Conservation (phyloP, 1,284 basidiomycete genomes). For the Serendipita sp. region DNA sequence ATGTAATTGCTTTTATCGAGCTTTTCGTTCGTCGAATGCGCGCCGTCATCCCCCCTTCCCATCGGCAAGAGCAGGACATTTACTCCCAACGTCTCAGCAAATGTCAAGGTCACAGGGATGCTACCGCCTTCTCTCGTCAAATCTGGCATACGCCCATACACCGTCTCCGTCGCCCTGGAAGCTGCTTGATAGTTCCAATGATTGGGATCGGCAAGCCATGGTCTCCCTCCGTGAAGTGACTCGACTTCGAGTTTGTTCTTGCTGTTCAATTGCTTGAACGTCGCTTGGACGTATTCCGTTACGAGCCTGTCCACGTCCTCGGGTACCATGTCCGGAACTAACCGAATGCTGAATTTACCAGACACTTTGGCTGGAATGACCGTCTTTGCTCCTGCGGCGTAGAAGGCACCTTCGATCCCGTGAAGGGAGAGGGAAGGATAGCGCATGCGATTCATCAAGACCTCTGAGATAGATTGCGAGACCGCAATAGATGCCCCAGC, state of each 20-base stretch:
- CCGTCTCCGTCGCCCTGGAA: slow-evolving; percentile 60
- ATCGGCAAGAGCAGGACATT: slow-evolving; percentile 83
- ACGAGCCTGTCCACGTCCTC: slow-evolving; percentile 63
- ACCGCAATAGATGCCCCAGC: slow-evolving; percentile 70
- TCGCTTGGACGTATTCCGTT: slow-evolving; percentile 51
- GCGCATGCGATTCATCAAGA: slow-evolving; percentile 83
- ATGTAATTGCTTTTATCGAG: slow-evolving; percentile 89
- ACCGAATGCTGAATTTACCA: slow-evolving; percentile 91
- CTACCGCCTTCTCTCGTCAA: slow-evolving; percentile 90
- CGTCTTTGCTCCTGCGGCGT: slow-evolving; percentile 77
- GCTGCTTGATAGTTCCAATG: slow-evolving; percentile 97
- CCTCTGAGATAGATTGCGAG: slow-evolving; percentile 66
- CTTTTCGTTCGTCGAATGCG: slow-evolving; percentile 94
- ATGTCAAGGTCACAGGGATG: slow-evolving; percentile 91
- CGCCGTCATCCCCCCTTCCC: slow-evolving; percentile 87
- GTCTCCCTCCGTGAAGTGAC: slow-evolving; percentile 68
- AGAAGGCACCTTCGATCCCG: slow-evolving; percentile 96
- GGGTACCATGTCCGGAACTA: slow-evolving; percentile 79
- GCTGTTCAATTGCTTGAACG: slow-evolving; percentile 71
- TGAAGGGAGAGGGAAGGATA: slow-evolving; percentile 84
- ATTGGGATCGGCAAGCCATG: slow-evolving; percentile 73
- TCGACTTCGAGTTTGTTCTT: slow-evolving; percentile 68
- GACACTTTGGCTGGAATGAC: slow-evolving; percentile 86
- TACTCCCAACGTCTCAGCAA: slow-evolving; percentile 74
- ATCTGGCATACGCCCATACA: slow-evolving; percentile 77